Percentiles rank a stretch among this genome's conserved stretches.
These are phyloP conservation scores for Macadamia integrifolia DNA, from an alignment of 164 flowering plant species.

Conservation along the genomic window DNA sequence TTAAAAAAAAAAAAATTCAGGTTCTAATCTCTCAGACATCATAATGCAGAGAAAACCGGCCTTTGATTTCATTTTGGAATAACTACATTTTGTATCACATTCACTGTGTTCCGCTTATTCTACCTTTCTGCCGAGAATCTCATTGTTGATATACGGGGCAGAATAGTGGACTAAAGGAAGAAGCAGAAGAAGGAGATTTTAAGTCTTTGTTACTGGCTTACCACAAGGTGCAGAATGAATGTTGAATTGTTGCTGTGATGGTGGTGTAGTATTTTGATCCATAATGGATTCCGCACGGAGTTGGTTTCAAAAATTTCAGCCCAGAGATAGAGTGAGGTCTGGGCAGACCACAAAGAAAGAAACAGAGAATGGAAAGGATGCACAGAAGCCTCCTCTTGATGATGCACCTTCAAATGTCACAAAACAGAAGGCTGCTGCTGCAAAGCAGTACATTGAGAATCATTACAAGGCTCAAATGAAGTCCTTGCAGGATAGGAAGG, in stretches of 20 bases:
- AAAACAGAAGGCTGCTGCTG: conserved; percentile 38
- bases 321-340: conserved; percentile 24
- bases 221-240: neutral
- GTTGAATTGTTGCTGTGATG: conserved; percentile 5
- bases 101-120: too few species aligned
- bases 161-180: neutral
- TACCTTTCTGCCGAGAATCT: neutral
- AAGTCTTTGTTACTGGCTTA: neutral
- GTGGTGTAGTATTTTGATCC: conserved; percentile 3
- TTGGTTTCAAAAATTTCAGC: conserved; percentile 45
- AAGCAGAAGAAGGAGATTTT: neutral
- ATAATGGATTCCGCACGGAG: conserved; percentile 44
- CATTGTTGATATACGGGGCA: neutral
- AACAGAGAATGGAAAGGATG: conserved; percentile 19
- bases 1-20: too few species aligned
- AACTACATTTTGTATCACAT: too few species aligned
- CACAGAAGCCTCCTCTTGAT: conserved; percentile 22
- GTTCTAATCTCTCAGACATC: too few species aligned
- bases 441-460: conserved; percentile 39
- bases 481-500: conserved; percentile 33
- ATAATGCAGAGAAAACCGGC: too few species aligned
- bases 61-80: too few species aligned
- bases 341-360: conserved; percentile 23
- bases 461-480: conserved; percentile 42
- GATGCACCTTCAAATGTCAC: conserved; percentile 34